A percentile compares a stretch with the other conserved stretches of the same genome.
These are phyloP conservation scores for Fusarium circinatum DNA, from an alignment of 2,329 filamentous ascomycete species.

Conservation along the genomic window DNA sequence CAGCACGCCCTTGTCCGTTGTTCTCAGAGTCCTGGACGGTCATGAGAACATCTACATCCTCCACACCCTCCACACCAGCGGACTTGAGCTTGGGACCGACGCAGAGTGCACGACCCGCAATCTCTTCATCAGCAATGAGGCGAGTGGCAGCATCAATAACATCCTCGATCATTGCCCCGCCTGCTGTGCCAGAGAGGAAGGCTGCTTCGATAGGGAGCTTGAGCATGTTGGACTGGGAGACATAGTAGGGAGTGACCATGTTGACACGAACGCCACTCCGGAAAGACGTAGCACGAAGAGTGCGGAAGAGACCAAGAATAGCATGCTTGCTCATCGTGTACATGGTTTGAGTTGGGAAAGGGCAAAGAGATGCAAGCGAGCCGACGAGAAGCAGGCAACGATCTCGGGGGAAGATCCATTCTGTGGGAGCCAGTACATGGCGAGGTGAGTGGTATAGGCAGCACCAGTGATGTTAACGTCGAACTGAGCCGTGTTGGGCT, in stretches of 20 bases:
- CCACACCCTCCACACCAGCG: constrained; percentile 39
- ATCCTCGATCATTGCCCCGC: constrained; percentile 63
- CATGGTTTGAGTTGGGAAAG: constrained; percentile 57
- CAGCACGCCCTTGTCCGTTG: constrained; percentile 53
- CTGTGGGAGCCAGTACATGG: constrained; percentile 57
- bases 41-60: constrained; percentile 47
- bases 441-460: constrained; percentile 72
- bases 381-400: constrained; percentile 71
- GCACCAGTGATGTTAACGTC: constrained; percentile 73
- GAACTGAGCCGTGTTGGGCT: constrained; percentile 63
- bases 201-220: constrained; percentile 57
- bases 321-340: constrained; percentile 74
- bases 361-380: constrained; percentile 66
- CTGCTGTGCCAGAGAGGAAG: constrained; percentile 64
- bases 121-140: constrained; percentile 66
- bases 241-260: constrained; percentile 74
- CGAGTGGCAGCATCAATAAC: constrained; percentile 73
- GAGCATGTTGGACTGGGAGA: constrained; percentile 67
- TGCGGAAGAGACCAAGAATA: constrained; percentile 71
- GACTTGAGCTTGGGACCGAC: constrained; percentile 64
- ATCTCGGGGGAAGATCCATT: constrained; percentile 52
- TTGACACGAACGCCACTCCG: constrained; percentile 68
- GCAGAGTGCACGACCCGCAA: constrained; percentile 66
- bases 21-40: constrained; percentile 48
- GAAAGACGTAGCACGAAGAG: constrained; percentile 60